Evolutionary conservation across 2,329 filamentous ascomycete species (phyloP), one percentile per base, ranked within the genome.

Genomic region (Leptosphaerulina australis): DNA sequence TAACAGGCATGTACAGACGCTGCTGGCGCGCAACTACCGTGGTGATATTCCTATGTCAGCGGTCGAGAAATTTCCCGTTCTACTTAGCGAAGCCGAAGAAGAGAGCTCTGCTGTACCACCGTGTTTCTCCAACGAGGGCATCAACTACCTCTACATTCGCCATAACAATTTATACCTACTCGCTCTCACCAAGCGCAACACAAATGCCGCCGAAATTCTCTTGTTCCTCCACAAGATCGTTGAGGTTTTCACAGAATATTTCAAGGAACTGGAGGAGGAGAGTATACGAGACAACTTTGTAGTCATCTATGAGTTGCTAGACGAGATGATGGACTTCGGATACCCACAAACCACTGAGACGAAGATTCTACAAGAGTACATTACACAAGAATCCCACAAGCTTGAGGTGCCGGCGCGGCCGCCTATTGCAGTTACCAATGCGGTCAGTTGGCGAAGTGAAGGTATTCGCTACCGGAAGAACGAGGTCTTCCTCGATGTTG

Each of bases 261-360:
- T 99, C 83, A 99, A 99, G 76, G 93, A 95, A 58, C 83, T 99
- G 53, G 94, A 99, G 76, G 94, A 99, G 75, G 94, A 99, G 77
- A 96, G 91, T 66, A 99, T 99, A 73, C 86, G 94, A 65, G 94
- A 99, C 80, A 99, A 99, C 79, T 99, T 99, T 72, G 94, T 99
- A 74, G 87, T 99, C 71, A 99, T 99, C 70, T 99, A 99, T 81
- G 94, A 99, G 77, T 78, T 99, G 55, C 84, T 99, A 57, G 94
- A 99, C 71, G 94, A 99, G 80, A 99, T 99, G 94, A 99, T 99
- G 94, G 94, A 99, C 77, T 99, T 99, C 80, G 94, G 94, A 58
- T 97, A 99, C 74, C 94, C 94, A 5, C 94, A 99, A 75, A 99
- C 94, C 8, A 99, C 94, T 60, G 94, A 99, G 76, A 90, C 86